Percentiles rank a stretch among this genome's conserved stretches.
Conservation (phyloP, 2,329 filamentous ascomycete genomes). For the Colletotrichum sp. region DNA sequence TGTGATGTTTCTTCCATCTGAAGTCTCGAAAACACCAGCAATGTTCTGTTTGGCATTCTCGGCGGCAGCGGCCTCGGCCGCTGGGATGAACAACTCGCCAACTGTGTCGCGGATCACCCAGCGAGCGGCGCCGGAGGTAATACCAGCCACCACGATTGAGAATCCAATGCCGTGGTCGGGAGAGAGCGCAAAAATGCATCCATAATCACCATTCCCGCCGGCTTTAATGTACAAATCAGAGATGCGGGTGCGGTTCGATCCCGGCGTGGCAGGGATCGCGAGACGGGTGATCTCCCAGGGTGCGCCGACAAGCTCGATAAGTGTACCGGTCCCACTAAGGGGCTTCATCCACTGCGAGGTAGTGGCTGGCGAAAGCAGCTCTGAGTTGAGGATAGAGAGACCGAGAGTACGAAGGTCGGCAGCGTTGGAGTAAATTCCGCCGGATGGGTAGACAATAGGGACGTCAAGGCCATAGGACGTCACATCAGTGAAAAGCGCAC, state of each 20-base stretch:
- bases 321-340: conserved; percentile 11
- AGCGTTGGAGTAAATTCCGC: conserved; percentile 3
- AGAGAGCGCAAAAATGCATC: conserved; percentile 13
- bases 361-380: conserved; percentile 6
- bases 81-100: conserved; percentile 23
- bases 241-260: conserved; percentile 28
- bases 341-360: conserved; percentile 26
- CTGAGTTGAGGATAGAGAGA: conserved; percentile 24
- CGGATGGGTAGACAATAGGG: not conserved
- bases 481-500: not conserved
- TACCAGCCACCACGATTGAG: conserved; percentile 26
- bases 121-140: conserved; percentile 20
- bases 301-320: conserved; percentile 19
- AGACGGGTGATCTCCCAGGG: conserved; percentile 27
- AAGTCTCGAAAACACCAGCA: conserved; percentile 19
- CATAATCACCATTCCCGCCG: conserved; percentile 31
- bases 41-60: conserved; percentile 22
- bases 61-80: conserved; percentile 24
- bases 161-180: conserved; percentile 29
- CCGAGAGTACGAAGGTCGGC: conserved; percentile 20
- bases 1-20: not conserved
- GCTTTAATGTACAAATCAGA: conserved; percentile 31
- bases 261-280: conserved; percentile 12
- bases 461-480: not conserved
- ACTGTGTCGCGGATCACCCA: conserved; percentile 24